Base-by-base conservation (phyloP, 2,329 filamentous ascomycete species). In the Dactylellina sp. region DNA sequence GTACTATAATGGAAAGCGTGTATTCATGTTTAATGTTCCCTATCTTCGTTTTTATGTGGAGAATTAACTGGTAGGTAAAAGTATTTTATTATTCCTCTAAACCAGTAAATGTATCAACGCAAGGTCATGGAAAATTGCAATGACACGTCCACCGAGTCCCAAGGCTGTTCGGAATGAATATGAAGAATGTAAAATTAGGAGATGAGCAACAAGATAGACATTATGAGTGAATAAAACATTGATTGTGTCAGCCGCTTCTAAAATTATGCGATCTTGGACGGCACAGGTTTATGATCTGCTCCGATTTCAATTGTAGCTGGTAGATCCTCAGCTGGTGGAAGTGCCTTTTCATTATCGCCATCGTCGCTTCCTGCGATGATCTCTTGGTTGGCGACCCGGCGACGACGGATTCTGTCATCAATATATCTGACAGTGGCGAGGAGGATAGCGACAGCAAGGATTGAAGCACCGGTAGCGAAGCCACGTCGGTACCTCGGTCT, bases 401-500 rank as follows among this genome's bases (percentile, higher is more conserved):
- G 76, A 44, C 79, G 79, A 12, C 75, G 78, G 32, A 79, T 75
- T 7, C 49, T 24, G 49, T 85, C 83, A 37, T 86, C 84, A 9
- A 84, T 65, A 66, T 81, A 84, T 25, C 85, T 79, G 2, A 83
- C 68, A 1, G 82, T 70, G 7, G 84, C 83, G 1, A 85, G 76
- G 0, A 77, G 7, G 1, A 85, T 75, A 11, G 83, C 84, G n/a
- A 84, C 75, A 0, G 81, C 76, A 3, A 86, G 80, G 0, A 86
- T 80, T 2, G 80, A 82, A 25, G 83, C 83, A 44, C 81, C 81
- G 66, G 85, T 79, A 20, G 80, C 82, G 77, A 86, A 87, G 0
- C 82, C 85, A 14, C 84, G 82, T 1, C 83, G 82, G 78, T 87
- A 87, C 0, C 81, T 80, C 0, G 85, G 85, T 47, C 79, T 79